A percentile compares a stretch with the other conserved stretches of the same genome.
Evolutionary conservation across 495 filamentous ascomycete species (phyloP).

Genomic region (Lasiosphaeria miniovina): DNA sequence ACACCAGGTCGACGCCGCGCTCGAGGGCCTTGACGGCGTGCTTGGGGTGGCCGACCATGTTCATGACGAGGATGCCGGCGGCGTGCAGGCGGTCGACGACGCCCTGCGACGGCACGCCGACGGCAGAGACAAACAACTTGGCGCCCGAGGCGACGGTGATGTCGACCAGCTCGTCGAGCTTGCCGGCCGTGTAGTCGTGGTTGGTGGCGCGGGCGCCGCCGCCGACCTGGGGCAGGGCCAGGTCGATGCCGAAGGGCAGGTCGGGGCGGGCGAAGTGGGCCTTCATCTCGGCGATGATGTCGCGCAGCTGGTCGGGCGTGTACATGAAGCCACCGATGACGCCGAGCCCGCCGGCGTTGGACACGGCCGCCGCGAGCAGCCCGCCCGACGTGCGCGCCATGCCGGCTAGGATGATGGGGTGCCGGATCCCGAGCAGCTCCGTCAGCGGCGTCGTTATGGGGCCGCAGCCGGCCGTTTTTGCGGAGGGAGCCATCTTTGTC

Average conservation of each 20-base stretch:
- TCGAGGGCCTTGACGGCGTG: conserved; percentile 82
- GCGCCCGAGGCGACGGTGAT: conserved; percentile 74
- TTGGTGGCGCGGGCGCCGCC: conserved; percentile 78
- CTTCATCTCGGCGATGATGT: conserved; percentile 82
- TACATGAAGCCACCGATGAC: conserved; percentile 84
- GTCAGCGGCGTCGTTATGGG: conserved; percentile 74
- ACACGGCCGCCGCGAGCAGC: conserved; percentile 77
- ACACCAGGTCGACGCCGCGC: conserved; percentile 79
- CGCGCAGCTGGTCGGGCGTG: conserved; percentile 71
- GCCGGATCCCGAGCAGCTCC: conserved; percentile 67
- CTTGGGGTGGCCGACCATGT: conserved; percentile 91
- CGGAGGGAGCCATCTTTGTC: too few species aligned
- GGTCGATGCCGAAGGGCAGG: conserved; percentile 82
- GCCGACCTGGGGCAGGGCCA: conserved; percentile 82
- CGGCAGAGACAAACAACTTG: conserved; percentile 77
- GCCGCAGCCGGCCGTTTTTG: conserved; percentile 15
- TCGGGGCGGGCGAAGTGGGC: conserved; percentile 55
- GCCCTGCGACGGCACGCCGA: conserved; percentile 70
- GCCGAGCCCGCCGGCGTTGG: conserved; percentile 82
- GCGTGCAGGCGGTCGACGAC: conserved; percentile 70
- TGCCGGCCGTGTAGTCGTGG: conserved; percentile 85
- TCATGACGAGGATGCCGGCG: conserved; percentile 80
- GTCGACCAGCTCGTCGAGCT: conserved; percentile 77
- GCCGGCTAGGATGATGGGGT: conserved; percentile 83
- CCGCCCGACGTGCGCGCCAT: conserved; percentile 83